phyloP scores from a whole-genome alignment of 176 grass and related monocot genomes.

The Aegilops speltoides region DNA sequence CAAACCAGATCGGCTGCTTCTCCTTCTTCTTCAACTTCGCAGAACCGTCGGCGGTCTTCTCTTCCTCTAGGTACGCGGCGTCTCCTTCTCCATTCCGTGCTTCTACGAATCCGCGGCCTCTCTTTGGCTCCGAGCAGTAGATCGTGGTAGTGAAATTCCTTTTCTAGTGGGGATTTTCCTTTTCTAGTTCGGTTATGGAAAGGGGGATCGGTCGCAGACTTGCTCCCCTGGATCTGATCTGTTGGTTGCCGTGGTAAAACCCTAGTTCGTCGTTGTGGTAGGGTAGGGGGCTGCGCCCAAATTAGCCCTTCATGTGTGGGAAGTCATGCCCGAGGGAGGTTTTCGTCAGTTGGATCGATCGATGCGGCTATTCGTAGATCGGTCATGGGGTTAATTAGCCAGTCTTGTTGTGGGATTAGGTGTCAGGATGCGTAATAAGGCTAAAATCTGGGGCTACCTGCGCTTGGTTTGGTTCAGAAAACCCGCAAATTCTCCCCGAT shows the following conservation, averaged over 20 bases:
- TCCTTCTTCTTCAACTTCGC: not conserved
- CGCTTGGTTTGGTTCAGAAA: too few relatives aligned
- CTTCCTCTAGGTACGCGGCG: not conserved
- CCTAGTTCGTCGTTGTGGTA: too few relatives aligned
- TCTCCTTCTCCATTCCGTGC: not conserved
- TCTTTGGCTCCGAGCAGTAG: not conserved
- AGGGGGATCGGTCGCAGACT: not conserved
- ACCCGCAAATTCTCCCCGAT: too few relatives aligned
- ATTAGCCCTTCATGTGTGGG: not conserved
- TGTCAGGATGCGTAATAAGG: too few relatives aligned
- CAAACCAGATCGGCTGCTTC: not conserved
- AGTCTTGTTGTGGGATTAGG: too few relatives aligned
- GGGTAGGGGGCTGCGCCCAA: not conserved
- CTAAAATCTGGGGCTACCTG: too few relatives aligned
- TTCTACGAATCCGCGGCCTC: not conserved
- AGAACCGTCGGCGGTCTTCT: not conserved
- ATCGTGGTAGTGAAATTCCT: too few relatives aligned
- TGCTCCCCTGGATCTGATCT: not conserved
- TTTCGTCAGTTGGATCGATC: not conserved
- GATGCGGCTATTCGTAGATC: too few relatives aligned
- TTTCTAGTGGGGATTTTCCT: too few relatives aligned
- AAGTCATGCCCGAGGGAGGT: too few relatives aligned
- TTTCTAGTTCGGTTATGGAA: too few relatives aligned
- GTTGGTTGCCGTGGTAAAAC: not conserved
- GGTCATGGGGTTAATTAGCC: too few relatives aligned